Conservation (phyloP, 306 rosid genomes). For the Geum urbanum region DNA sequence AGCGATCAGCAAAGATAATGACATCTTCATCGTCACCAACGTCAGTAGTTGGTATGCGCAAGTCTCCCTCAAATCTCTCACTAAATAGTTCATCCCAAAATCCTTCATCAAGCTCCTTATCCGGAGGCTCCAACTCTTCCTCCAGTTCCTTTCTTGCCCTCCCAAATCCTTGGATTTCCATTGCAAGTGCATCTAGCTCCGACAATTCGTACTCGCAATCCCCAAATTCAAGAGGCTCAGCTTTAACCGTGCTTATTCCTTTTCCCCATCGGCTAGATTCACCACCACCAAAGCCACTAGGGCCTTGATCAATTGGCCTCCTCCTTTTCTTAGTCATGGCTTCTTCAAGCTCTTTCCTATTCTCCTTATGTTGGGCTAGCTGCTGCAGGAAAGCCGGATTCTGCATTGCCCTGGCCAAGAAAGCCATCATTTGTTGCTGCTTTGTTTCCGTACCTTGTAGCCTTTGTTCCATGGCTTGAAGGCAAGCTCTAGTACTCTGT, state of each 20-base stretch:
- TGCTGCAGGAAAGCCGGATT: constrained; percentile 64
- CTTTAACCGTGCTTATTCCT: constrained; percentile 31
- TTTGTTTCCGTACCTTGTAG: constrained; percentile 56
- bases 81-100: constrained; percentile 50
- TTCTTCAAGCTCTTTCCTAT: constrained; percentile 52
- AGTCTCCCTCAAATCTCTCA: constrained; percentile 38
- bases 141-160: constrained; percentile 35
- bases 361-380: constrained; percentile 54
- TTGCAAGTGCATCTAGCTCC: constrained; percentile 74
- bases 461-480: constrained; percentile 68
- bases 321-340: constrained; percentile 69
- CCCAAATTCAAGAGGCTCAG: constrained; percentile 50
- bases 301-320: constrained; percentile 58
- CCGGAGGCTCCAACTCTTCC: constrained; percentile 33
- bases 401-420: constrained; percentile 75
- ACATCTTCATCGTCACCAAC: constrained; percentile 49
- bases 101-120: constrained; percentile 57
- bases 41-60: constrained; percentile 24
- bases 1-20: constrained; percentile 44
- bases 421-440: constrained; percentile 82
- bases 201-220: constrained; percentile 45
- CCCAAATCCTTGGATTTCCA: constrained; percentile 75
- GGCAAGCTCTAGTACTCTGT: constrained; percentile 47
- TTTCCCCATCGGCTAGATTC: constrained; percentile 23
- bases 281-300: constrained; percentile 17